Conservation (phyloP, 2,329 filamentous ascomycete genomes). For the Metarhizium humberi region DNA sequence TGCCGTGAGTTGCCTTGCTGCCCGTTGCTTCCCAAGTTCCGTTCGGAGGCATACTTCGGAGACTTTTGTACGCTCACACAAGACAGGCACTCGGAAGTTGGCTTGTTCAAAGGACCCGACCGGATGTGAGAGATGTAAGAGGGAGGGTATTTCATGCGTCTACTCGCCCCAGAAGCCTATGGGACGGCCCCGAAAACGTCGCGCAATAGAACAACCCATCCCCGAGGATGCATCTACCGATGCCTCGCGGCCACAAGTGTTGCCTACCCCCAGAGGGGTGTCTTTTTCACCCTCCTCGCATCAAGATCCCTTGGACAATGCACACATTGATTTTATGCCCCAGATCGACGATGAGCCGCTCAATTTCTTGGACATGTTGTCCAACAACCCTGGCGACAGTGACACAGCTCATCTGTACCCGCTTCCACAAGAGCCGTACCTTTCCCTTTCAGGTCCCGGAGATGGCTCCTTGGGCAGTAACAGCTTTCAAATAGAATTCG, state of each 20-base stretch:
- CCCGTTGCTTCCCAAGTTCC: not conserved
- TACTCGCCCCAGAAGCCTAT: constrained; percentile 59
- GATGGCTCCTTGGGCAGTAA: constrained; percentile 3
- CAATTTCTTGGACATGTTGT: constrained; percentile 29
- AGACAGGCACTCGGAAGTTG: constrained; percentile 50
- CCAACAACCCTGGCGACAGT: constrained; percentile 13
- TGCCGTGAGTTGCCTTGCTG: constrained; percentile 41
- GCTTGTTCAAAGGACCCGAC: constrained; percentile 54
- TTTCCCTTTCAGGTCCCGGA: constrained; percentile 9
- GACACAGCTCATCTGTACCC: constrained; percentile 9
- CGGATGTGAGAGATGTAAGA: constrained; percentile 49
- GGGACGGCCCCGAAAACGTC: constrained; percentile 54
- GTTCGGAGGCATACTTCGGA: constrained; percentile 11
- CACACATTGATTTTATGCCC: constrained; percentile 27
- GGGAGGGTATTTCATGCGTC: constrained; percentile 47
- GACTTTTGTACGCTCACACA: constrained; percentile 15
- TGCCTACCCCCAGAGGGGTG: not conserved
- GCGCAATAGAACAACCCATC: constrained; percentile 20
- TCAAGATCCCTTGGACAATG: constrained; percentile 5
- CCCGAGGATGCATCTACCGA: not conserved
- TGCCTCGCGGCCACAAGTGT: not conserved
- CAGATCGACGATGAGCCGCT: constrained; percentile 14
- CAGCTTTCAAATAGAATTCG: constrained; percentile 10
- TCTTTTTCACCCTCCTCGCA: not conserved
- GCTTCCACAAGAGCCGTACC: not conserved